phyloP scores from a whole-genome alignment of 2,329 filamentous ascomycete species.

The Lecanicillium sp. region DNA sequence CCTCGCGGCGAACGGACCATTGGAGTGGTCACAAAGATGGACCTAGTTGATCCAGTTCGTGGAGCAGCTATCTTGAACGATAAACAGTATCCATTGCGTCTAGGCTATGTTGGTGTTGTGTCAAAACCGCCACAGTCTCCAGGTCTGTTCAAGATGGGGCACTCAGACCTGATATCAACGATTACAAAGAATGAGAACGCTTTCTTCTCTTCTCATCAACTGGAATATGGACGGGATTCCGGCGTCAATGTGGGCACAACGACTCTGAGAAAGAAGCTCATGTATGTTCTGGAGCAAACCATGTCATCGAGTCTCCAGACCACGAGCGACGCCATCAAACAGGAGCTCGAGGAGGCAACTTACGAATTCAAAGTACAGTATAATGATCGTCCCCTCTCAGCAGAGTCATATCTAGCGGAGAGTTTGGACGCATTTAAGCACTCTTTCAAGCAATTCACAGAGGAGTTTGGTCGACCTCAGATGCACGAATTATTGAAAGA shows the following conservation, averaged over 20 bases:
- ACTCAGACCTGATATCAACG: conserved; percentile 67
- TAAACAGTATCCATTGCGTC: conserved; percentile 85
- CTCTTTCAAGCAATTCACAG: conserved; percentile 89
- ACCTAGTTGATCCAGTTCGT: conserved; percentile 78
- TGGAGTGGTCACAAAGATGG: conserved; percentile 99
- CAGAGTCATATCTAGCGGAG: conserved; percentile 93
- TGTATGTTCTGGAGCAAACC: conserved; percentile 92
- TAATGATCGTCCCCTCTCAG: conserved; percentile 89
- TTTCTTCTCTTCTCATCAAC: conserved; percentile 77
- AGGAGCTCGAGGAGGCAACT: conserved; percentile 91
- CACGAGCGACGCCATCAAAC: conserved; percentile 85
- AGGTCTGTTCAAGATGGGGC: conserved; percentile 77
- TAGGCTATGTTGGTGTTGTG: conserved; percentile 94
- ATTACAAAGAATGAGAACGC: conserved; percentile 84
- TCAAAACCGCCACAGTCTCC: conserved; percentile 62
- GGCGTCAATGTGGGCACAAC: conserved; percentile 74
- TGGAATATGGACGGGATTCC: conserved; percentile 67
- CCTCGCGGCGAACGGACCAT: conserved; percentile 93
- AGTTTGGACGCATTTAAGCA: conserved; percentile 96
- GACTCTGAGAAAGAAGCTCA: conserved; percentile 87
- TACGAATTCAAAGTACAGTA: conserved; percentile 99
- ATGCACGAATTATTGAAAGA: conserved; percentile 85
- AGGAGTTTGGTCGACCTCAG: conserved; percentile 80
- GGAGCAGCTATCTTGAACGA: conserved; percentile 75
- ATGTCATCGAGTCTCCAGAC: conserved; percentile 89